Conservation (phyloP, 192 early-diverging fungal genomes). For the Allomyces macrogynus region DNA sequence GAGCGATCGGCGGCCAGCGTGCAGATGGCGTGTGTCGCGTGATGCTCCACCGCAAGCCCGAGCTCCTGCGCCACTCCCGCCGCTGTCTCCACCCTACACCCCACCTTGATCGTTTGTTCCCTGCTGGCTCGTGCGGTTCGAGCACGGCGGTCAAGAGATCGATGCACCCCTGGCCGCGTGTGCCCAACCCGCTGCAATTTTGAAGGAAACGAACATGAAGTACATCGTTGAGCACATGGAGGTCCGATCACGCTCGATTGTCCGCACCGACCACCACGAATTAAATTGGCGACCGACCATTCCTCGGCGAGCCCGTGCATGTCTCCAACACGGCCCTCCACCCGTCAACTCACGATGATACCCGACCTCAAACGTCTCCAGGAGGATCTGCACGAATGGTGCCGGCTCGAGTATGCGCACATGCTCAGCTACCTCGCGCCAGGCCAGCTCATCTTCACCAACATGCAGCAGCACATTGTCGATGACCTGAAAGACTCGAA, state of each 20-base stretch:
- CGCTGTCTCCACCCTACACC: too few relatives aligned
- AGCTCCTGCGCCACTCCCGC: too few relatives aligned
- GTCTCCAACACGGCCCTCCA: neutral
- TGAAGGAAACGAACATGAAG: constrained; percentile 7
- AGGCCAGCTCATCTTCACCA: constrained; percentile 36
- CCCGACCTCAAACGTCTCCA: neutral
- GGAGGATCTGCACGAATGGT: constrained; percentile 42
- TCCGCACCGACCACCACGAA: neutral
- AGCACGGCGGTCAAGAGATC: too few relatives aligned
- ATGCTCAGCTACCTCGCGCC: constrained; percentile 40
- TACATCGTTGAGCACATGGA: constrained; percentile 66
- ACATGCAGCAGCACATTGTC: constrained; percentile 25
- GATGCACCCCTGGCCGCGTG: too few relatives aligned
- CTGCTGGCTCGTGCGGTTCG: too few relatives aligned
- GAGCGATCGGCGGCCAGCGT: too few relatives aligned
- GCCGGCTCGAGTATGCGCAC: constrained; percentile 52
- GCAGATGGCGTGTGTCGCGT: too few relatives aligned
- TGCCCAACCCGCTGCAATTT: too few relatives aligned
- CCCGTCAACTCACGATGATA: constrained; percentile 2
- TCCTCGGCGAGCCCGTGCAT: neutral
- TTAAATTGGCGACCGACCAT: neutral
- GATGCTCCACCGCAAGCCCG: too few relatives aligned
- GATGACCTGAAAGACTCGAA: constrained; percentile 8
- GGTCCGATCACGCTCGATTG: constrained; percentile 7
- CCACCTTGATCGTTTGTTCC: too few relatives aligned